These are phyloP conservation scores for Plenodomus tracheiphilus DNA, from an alignment of 2,329 filamentous ascomycete genomes.

Conservation along the genomic window DNA sequence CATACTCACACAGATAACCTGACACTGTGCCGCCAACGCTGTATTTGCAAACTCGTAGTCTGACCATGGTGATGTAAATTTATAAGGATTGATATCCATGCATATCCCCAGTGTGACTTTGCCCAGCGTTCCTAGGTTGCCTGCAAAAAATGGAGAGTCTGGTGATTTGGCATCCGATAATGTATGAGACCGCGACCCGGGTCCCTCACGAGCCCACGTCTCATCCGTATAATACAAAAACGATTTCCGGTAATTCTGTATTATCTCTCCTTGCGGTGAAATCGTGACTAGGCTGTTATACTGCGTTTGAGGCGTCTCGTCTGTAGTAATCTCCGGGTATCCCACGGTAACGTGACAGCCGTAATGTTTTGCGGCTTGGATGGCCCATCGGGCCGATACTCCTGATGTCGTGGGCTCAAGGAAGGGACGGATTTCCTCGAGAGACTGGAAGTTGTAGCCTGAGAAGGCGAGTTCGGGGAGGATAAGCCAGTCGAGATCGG, in stretches of 20 bases:
- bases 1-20: constrained; percentile 73
- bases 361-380: constrained; percentile 65
- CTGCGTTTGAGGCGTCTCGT: constrained; percentile 32
- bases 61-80: constrained; percentile 61
- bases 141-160: constrained; percentile 42
- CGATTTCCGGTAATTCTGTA: constrained; percentile 65
- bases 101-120: constrained; percentile 53
- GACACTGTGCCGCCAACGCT: constrained; percentile 59
- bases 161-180: constrained; percentile 20
- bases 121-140: constrained; percentile 40
- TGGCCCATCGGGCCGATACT: constrained; percentile 72
- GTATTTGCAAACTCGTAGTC: constrained; percentile 63
- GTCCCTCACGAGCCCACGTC: constrained; percentile 62
- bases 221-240: constrained; percentile 71
- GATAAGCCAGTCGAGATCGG: constrained; percentile 67
- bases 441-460: constrained; percentile 78
- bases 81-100: constrained; percentile 67
- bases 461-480: constrained; percentile 77
- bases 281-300: constrained; percentile 66
- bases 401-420: constrained; percentile 70
- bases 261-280: constrained; percentile 55
- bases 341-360: constrained; percentile 71
- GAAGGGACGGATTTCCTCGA: constrained; percentile 68
- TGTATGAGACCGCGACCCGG: constrained; percentile 23
- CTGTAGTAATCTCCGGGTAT: constrained; percentile 64